Base-by-base conservation (phyloP, 164 flowering plant species). In the Nymphaea thermarum region DNA sequence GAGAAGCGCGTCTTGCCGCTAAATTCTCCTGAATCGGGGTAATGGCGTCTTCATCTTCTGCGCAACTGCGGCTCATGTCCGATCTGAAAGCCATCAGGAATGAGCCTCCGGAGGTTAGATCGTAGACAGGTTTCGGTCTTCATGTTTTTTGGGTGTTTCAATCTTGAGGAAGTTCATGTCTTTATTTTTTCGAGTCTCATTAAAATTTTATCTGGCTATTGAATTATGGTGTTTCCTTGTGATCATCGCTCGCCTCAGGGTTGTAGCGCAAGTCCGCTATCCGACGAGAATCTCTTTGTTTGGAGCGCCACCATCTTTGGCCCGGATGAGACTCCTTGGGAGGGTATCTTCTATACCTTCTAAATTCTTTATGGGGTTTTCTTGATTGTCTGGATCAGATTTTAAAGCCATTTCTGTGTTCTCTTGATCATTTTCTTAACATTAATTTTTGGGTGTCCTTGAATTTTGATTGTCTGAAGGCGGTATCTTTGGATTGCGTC, bases 251-350 rank as follows among this genome's bases (percentile, higher is more conserved):
- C 12, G 55, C n/a, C 2, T 63, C 66, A 83, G 86, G 86, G 86
- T 45, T 83, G 84, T 66, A 83, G 86, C 64, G 86, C 86, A 6
- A 83, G 86, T 71, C 86, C 84, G 3, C 41, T 71, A 43, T 73
- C 81, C 1, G 86, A 83, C 36, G 81, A 79, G 42, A 83, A 83
- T 67, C 67, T 83, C 67, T 79, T 79, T 47, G 84, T 83, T 25
- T 83, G 86, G 84, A 81, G 86, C 62, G 86, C 86, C 8, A 83
- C 82, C 65, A 73, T 83, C 51, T 81, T 81, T 42, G 86, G 86
- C 43, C 84, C 86, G 4, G 86, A 83, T 69, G 86, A 83, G 67
- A 76, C 79, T 45, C 84, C 86, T 7, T 83, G 86, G 84, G 86
- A 81, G 78, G 84, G 86, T 83, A 70, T 43, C 44, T 66, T 3